Percentiles rank a stretch among this genome's conserved stretches.
These are phyloP conservation scores for Candida sakaeoensis DNA, from an alignment of 805 yeast species.

Conservation along the genomic window DNA sequence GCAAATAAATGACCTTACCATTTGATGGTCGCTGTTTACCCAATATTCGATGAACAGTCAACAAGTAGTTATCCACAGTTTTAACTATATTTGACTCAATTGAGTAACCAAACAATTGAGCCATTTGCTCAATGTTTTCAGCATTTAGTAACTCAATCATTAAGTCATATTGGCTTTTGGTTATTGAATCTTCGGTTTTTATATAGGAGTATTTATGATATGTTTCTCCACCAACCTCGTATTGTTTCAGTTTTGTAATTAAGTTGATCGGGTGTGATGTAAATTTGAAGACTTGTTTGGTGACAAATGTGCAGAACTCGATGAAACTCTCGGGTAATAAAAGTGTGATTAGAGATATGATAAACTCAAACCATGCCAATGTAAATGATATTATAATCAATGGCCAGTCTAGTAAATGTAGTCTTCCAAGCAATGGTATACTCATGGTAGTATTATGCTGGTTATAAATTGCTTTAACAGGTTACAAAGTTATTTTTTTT, in stretches of 20 bases:
- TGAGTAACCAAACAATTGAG: constrained; percentile 61
- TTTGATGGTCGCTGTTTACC: constrained; percentile 12
- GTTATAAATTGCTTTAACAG: neutral
- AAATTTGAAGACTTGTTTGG: constrained; percentile 23
- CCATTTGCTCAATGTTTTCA: constrained; percentile 59
- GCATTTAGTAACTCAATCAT: constrained; percentile 44
- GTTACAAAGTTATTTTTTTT: neutral
- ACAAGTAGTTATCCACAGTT: constrained; percentile 72
- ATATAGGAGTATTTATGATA: constrained; percentile 21
- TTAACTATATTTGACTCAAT: constrained; percentile 74
- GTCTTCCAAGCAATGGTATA: constrained; percentile 44
- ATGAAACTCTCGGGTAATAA: constrained; percentile 44
- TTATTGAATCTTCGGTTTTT: constrained; percentile 15
- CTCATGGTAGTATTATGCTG: constrained; percentile 23
- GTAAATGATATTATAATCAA: constrained; percentile 41
- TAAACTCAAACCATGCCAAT: constrained; percentile 48
- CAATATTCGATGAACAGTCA: constrained; percentile 67
- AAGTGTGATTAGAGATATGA: constrained; percentile 41
- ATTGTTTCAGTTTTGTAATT: constrained; percentile 9
- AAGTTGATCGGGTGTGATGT: constrained; percentile 26
- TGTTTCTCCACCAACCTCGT: constrained; percentile 4
- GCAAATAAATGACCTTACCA: constrained; percentile 64
- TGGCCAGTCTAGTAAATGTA: constrained; percentile 49
- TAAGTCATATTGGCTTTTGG: constrained; percentile 20
- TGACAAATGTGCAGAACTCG: constrained; percentile 27